These are phyloP conservation scores for Begonia masoniana DNA, from an alignment of 306 rosid species.

Conservation along the genomic window DNA sequence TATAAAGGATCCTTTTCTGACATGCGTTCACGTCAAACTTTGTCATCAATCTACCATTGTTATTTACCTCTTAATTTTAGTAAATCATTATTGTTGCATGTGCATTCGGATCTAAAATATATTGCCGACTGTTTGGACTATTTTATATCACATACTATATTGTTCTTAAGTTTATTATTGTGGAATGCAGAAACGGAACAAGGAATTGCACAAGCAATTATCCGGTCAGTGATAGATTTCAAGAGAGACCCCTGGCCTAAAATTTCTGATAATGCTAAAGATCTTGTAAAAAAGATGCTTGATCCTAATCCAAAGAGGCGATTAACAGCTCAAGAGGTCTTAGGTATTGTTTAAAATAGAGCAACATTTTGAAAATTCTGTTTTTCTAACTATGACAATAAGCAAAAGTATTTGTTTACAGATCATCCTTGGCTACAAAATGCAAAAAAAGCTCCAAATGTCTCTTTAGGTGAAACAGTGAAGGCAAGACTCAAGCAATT, in stretches of 20 bases:
- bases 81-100: background rate
- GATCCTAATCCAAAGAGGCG: conserved; percentile 22
- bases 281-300: conserved; percentile 27
- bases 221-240: conserved; percentile 20
- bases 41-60: too few relatives aligned
- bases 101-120: too few relatives aligned
- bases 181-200: conserved; percentile 18
- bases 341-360: conserved; percentile 10
- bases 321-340: conserved; percentile 21
- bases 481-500: conserved; percentile 51
- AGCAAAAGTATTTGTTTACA: conserved; percentile 6
- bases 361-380: conserved; percentile 1
- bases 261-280: conserved; percentile 24
- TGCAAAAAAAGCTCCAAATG: conserved; percentile 53
- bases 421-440: conserved; percentile 51
- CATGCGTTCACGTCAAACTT: too few relatives aligned
- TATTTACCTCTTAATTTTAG: too few relatives aligned
- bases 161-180: too few relatives aligned
- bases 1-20: too few relatives aligned
- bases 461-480: conserved; percentile 47
- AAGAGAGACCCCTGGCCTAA: conserved; percentile 29
- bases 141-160: too few relatives aligned
- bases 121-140: too few relatives aligned
- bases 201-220: conserved; percentile 25
- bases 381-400: background rate